Base-by-base conservation (phyloP, 2,329 filamentous ascomycete species). In the Juglanconis oblonga region DNA sequence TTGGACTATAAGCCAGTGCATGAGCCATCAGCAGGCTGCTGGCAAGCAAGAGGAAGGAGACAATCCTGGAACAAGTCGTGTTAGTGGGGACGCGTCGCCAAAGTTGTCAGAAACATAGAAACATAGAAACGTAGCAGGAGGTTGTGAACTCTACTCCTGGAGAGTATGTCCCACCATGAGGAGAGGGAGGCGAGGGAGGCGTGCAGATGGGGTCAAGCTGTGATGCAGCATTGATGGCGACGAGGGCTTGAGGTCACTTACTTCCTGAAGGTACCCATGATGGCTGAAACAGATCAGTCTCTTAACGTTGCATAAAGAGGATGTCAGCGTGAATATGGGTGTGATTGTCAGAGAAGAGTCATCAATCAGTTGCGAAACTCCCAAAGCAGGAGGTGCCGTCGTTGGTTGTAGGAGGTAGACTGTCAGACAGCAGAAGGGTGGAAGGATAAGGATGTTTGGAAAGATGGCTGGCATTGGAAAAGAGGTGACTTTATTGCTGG, bases 1-100 rank as follows among this genome's bases (percentile, higher is more conserved):
- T 68, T 33, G 64, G 58, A n/a, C 32, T 10, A 32, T 13, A 13
- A 31, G 38, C 36, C 9, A 45, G 48, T 17, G 40, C 10, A n/a
- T 31, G 45, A 48, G 48, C 40, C 44, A 48, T 31, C 52, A 52
- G 35, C n/a, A 52, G 51, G 5, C 32, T 11, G 47, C 33, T 38
- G 51, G 51, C 38, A 5, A 62, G 33, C 14, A 57, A 40, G 42
- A 33, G 17, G 44, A 44, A 7, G 3, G 54, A 40, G 50, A 31
- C 17, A 45, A 24, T 7, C 13, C 59, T 61, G 17, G 10, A 17
- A 3, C 29, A 1, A 5, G 5, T 14, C 29, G 31, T 14, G n/a
- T 24, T 10, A 24, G 44, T 14, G 31, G 8, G 10, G 24, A 24
- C 24, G 24, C 24, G 24, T 24, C 24, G 24, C 2, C 24, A 4